A percentile compares a stretch with the other conserved stretches of the same genome.
These are phyloP conservation scores for Guillardia theta DNA, from an alignment of 78 protist genomes.

Conservation along the genomic window DNA sequence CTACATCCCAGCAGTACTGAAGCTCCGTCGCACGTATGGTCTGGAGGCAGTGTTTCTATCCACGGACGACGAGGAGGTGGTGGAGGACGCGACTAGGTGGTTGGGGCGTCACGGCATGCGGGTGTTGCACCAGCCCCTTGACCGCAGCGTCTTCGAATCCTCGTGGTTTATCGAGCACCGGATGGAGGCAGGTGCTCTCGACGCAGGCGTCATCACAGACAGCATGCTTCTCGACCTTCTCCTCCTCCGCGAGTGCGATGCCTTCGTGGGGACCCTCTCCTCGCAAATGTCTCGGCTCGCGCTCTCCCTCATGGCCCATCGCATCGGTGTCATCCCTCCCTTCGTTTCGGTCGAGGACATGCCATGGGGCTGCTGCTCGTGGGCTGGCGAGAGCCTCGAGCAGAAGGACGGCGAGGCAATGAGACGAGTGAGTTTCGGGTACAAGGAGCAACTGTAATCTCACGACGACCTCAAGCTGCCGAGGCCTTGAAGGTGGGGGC, in stretches of 20 bases:
- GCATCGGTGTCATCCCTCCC: background rate
- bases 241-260: background rate
- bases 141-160: background rate
- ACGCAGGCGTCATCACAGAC: background rate
- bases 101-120: background rate
- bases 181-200: background rate
- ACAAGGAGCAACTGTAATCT: too few relatives aligned
- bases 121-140: background rate
- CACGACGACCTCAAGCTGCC: too few relatives aligned
- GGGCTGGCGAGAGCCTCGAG: constrained; percentile 2
- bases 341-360: background rate
- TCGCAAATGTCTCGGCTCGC: background rate
- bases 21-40: background rate
- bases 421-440: too few relatives aligned
- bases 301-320: background rate
- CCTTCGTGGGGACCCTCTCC: background rate
- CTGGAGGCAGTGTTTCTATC: background rate
- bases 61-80: background rate
- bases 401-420: background rate
- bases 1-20: background rate
- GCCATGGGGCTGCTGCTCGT: background rate
- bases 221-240: background rate
- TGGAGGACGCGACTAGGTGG: background rate
- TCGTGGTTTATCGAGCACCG: constrained; percentile 26
- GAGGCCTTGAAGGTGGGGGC: background rate